Evolutionary conservation across 1,139 yeast genomes (phyloP), one percentile per base, ranked within the genome.

Genomic region (Geotrichum restrictum): DNA sequence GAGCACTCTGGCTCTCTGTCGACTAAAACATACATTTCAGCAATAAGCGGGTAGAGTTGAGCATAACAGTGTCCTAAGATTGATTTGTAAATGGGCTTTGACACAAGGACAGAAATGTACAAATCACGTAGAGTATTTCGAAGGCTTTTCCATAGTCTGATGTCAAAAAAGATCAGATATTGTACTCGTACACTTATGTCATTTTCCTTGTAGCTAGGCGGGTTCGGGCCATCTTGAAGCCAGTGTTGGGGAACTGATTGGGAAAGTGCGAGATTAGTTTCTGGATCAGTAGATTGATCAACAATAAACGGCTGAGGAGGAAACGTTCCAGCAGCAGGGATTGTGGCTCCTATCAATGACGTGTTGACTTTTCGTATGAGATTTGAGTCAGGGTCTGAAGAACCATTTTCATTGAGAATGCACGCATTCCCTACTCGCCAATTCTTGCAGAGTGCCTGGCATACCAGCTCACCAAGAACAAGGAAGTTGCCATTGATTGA

Each of bases 1-100:
- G 89, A 85, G 57, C 80, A 74, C 60, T 91, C 96, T 0, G 95
- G 94, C 56, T 89, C 97, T 45, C 91, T 73, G 57, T 87, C 95
- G 52, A 81, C 76, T 0, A 79, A 74, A 55, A 83, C 77, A 65
- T 79, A 88, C 76, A 80, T 78, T 60, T 88, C 91, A 0, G 88
- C 82, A n/a, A 89, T 71, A 2, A 80, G 77, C 0, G 95, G 89
- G 64, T 91, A 89, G 0, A 88, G 74, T 60, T 88, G 95, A 42
- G 89, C 85, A 63, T 88, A 89, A 62, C 88, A 94, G 38, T 82
- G 81, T 10, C 88, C 85, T 42, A 88, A 72, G 32, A 82, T 72
- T 31, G 77, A 70, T 63, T 85, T 84, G 63, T 76, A 83, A 10
- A 70, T 71, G 51, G 81, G 74, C 59, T 82, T 83, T 4, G 93